A percentile compares a stretch with the other conserved stretches of the same genome.
These are phyloP conservation scores for Diutina scorzettiae DNA, from an alignment of 1,139 yeast genomes.

Conservation along the genomic window DNA sequence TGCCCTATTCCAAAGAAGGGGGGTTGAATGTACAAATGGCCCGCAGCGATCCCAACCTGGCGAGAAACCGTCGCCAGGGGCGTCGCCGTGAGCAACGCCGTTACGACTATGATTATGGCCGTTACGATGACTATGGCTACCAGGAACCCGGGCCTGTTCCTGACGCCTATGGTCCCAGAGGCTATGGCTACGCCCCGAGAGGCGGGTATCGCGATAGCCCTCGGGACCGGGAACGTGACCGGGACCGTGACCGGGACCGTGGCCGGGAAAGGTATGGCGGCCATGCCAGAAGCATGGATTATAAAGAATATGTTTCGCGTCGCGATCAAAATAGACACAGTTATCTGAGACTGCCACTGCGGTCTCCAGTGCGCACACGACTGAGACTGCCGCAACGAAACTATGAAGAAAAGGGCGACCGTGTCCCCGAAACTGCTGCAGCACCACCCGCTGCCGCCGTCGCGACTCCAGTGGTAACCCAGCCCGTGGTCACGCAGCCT, in stretches of 20 bases:
- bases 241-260: slow-evolving; percentile 3
- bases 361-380: not conserved
- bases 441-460: too few relatives aligned
- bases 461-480: too few relatives aligned
- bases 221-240: not conserved
- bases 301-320: slow-evolving; percentile 7
- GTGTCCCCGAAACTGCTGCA: too few relatives aligned
- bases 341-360: slow-evolving; percentile 1
- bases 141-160: slow-evolving; percentile 14
- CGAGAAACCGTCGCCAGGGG: slow-evolving; percentile 7
- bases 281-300: slow-evolving; percentile 11
- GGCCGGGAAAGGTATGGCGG: slow-evolving; percentile 10
- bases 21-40: slow-evolving; percentile 49
- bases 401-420: too few relatives aligned
- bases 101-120: slow-evolving; percentile 7
- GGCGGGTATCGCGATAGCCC: slow-evolving; percentile 8
- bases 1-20: slow-evolving; percentile 23
- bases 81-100: slow-evolving; percentile 15
- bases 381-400: slow-evolving; percentile 3
- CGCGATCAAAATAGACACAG: not conserved
- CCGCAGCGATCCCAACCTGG: slow-evolving; percentile 39
- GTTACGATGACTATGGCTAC: slow-evolving; percentile 9
- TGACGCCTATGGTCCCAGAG: slow-evolving; percentile 12
- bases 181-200: slow-evolving; percentile 12
- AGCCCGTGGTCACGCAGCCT: too few relatives aligned